Percentiles rank a stretch among this genome's conserved stretches.
Conservation (phyloP, 2,329 filamentous ascomycete genomes). For the Ceratocystis diversiconidia region DNA sequence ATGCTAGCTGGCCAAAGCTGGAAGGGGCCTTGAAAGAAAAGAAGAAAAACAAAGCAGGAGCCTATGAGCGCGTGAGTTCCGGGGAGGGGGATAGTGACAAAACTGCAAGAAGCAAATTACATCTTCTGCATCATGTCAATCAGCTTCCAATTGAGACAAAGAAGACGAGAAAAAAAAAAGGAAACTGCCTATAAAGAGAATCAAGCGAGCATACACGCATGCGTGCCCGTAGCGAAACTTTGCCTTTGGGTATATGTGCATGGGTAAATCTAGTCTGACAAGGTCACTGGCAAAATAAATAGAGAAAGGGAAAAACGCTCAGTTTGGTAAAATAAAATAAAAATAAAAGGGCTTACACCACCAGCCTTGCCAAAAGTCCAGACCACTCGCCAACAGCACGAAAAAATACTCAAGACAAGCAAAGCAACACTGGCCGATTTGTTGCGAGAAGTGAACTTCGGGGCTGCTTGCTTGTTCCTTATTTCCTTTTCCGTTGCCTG, state of each 20-base stretch:
- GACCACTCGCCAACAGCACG: too few species aligned
- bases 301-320: too few species aligned
- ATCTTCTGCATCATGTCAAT: background rate
- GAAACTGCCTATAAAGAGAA: background rate
- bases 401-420: too few species aligned
- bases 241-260: too few species aligned
- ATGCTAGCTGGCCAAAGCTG: conserved; percentile 9
- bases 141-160: background rate
- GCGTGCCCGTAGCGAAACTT: too few species aligned
- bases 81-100: background rate
- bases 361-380: too few species aligned
- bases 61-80: background rate
- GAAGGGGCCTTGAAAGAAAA: conserved; percentile 4
- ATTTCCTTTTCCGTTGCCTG: background rate
- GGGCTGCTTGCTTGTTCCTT: background rate
- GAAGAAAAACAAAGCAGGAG: background rate
- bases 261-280: too few species aligned
- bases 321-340: too few species aligned
- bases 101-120: conserved; percentile 7
- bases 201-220: background rate
- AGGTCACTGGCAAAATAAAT: too few species aligned
- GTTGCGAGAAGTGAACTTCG: too few species aligned
- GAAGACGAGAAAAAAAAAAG: background rate
- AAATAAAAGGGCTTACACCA: too few species aligned
- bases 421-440: too few species aligned